phyloP scores from a whole-genome alignment of 2,329 filamentous ascomycete genomes.

The Ilyonectria robusta region DNA sequence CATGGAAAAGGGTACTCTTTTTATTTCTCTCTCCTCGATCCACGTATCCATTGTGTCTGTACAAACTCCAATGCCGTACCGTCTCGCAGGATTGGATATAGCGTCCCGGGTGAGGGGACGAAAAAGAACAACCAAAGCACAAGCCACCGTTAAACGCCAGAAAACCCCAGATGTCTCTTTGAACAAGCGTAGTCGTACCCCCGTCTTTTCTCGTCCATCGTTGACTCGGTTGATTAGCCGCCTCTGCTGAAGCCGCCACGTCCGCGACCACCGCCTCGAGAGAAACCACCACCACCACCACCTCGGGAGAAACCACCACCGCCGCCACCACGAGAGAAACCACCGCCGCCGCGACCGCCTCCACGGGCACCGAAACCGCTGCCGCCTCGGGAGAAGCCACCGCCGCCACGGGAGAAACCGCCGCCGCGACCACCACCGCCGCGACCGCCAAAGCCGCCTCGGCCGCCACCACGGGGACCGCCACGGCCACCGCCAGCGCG shows the following conservation, averaged over 20 bases:
- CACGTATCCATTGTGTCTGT: constrained; percentile 44
- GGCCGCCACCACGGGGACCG: constrained; percentile 55
- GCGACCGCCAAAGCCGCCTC: constrained; percentile 53
- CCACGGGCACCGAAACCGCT: constrained; percentile 51
- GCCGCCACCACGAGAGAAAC: constrained; percentile 4
- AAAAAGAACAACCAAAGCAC: constrained; percentile 32
- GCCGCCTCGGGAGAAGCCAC: constrained; percentile 51
- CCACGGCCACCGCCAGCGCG: constrained; percentile 69
- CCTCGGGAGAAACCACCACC: too few species aligned
- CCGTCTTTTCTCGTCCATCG: constrained; percentile 19
- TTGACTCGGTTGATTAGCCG: constrained; percentile 35
- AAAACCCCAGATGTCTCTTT: constrained; percentile 35
- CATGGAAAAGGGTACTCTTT: constrained; percentile 39
- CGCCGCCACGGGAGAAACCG: constrained; percentile 54
- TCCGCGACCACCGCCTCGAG: constrained; percentile 43
- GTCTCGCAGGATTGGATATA: constrained; percentile 35
- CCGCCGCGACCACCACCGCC: constrained; percentile 52
- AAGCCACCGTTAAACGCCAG: constrained; percentile 40
- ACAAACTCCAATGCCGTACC: constrained; percentile 46
- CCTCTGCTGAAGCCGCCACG: constrained; percentile 51
- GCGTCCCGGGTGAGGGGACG: constrained; percentile 21
- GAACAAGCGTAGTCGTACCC: constrained; percentile 35
- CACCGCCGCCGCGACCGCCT: constrained; percentile 41
- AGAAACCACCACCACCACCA: constrained; percentile 38
- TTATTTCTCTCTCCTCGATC: constrained; percentile 44